Base-by-base conservation (phyloP, 2,329 filamentous ascomycete species). In the Dactylellina sp. region DNA sequence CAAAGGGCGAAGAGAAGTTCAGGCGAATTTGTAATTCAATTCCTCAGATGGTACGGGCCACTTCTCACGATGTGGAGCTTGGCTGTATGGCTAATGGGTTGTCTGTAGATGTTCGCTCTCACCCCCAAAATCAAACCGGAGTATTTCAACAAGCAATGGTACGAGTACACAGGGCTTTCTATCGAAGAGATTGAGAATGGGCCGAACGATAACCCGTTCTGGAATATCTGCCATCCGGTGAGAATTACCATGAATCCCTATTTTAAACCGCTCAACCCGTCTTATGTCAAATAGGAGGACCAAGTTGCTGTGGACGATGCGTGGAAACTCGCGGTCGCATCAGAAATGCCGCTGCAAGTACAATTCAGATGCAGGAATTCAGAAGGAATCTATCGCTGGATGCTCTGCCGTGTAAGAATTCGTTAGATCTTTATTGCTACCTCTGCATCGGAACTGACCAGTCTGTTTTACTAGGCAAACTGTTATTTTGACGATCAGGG, bases 341-440 rank as follows among this genome's bases (percentile, higher is more conserved):
- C 93, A 90, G 91, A 79, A 81, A 14, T 86, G 87, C 76, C 89
- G 85, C 7, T 81, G 93, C 1, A 80, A 80, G 1, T 92, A 89
- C 0, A 94, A 78, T 93, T 92, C 76, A 86, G 91, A 40, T 91
- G 88, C 74, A 85, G 82, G 56, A 87, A 85, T 66, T 86, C 85
- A 55, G 85, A 89, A 32, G 91, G 91, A 0, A 85, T 89, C 64
- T 93, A 88, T 87, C 85, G 90, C 60, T 94, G 91, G 91, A 92
- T 93, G 84, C 82, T 94, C 1, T 90, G 89, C 9, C 85, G 90
- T 46, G 91, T 75, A 75, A 57, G 60, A 40, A 2, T 37, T 7
- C n/a, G n/a, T n/a, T n/a, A n/a, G n/a, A 20, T 47, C 18, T 12
- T 12, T 28, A 32, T 32, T 9, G 28, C 28, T 20, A 16, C 39